Conservation (phyloP, 2,329 filamentous ascomycete species). For the Dactylellina leptospora region DNA sequence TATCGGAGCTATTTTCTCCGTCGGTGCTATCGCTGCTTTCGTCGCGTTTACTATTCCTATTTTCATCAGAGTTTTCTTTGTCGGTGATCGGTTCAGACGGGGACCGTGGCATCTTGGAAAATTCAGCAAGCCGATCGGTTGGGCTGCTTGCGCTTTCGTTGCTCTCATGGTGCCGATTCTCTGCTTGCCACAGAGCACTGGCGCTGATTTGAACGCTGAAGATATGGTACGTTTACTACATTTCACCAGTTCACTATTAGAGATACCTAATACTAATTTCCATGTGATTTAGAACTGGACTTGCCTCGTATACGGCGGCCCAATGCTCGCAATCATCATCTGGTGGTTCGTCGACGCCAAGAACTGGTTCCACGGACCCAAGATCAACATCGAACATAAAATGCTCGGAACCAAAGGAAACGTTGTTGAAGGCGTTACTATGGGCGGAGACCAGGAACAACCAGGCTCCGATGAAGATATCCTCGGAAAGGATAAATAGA, state of each 20-base stretch:
- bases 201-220: conserved; percentile 58
- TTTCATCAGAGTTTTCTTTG: conserved; percentile 69
- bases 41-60: conserved; percentile 70
- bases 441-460: conserved; percentile 7
- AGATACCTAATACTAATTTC: neutral
- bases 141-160: conserved; percentile 69
- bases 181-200: conserved; percentile 70
- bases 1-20: conserved; percentile 74
- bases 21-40: conserved; percentile 74
- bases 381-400: conserved; percentile 71
- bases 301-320: conserved; percentile 71
- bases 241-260: neutral
- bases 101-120: conserved; percentile 75
- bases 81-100: conserved; percentile 70
- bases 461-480: conserved; percentile 15
- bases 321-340: conserved; percentile 68
- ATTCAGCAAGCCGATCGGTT: conserved; percentile 68
- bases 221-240: conserved; percentile 20
- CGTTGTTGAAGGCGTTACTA: conserved; percentile 59
- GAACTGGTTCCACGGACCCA: conserved; percentile 76
- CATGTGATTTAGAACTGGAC: conserved; percentile 73
- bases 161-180: conserved; percentile 74
- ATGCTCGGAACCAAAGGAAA: conserved; percentile 62
- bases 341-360: conserved; percentile 73
- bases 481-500: conserved; percentile 45